These are phyloP conservation scores for Triangularia setosa DNA, from an alignment of 2,329 filamentous ascomycete genomes.

Conservation along the genomic window DNA sequence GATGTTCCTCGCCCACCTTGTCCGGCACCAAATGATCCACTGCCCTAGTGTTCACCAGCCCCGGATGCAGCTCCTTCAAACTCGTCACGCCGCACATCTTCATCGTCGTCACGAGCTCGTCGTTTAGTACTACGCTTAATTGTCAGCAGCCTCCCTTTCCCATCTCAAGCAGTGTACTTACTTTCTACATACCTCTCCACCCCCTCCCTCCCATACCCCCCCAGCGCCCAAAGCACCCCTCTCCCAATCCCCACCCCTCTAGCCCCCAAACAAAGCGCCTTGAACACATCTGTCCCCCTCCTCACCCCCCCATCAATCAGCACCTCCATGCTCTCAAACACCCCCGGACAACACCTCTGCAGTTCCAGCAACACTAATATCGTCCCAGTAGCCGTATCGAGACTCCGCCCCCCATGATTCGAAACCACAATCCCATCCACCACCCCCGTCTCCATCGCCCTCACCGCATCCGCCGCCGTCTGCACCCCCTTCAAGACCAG, in stretches of 20 bases:
- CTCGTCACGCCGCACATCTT: slow-evolving; percentile 60
- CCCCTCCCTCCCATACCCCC: slow-evolving; percentile 55
- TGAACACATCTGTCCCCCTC: slow-evolving; percentile 64
- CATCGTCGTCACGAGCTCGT: slow-evolving; percentile 65
- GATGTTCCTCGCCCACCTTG: slow-evolving; percentile 37
- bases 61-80: slow-evolving; percentile 57
- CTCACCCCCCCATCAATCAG: slow-evolving; percentile 62
- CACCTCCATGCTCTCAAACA: slow-evolving; percentile 58
- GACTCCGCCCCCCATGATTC: slow-evolving; percentile 64
- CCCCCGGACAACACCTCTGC: slow-evolving; percentile 55
- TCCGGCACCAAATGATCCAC: slow-evolving; percentile 45
- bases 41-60: slow-evolving; percentile 54
- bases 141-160: background rate
- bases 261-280: slow-evolving; percentile 62
- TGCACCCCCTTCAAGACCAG: slow-evolving; percentile 70
- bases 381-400: slow-evolving; percentile 49
- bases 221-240: slow-evolving; percentile 56
- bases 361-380: slow-evolving; percentile 61
- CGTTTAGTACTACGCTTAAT: slow-evolving; percentile 42
- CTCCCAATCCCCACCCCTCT: slow-evolving; percentile 61
- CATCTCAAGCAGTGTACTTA: slow-evolving; percentile 32
- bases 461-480: slow-evolving; percentile 58
- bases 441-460: slow-evolving; percentile 55
- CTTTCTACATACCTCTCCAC: slow-evolving; percentile 50
- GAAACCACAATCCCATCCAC: slow-evolving; percentile 62